phyloP scores from a whole-genome alignment of 306 rosid genomes.

The Biancaea sappan region DNA sequence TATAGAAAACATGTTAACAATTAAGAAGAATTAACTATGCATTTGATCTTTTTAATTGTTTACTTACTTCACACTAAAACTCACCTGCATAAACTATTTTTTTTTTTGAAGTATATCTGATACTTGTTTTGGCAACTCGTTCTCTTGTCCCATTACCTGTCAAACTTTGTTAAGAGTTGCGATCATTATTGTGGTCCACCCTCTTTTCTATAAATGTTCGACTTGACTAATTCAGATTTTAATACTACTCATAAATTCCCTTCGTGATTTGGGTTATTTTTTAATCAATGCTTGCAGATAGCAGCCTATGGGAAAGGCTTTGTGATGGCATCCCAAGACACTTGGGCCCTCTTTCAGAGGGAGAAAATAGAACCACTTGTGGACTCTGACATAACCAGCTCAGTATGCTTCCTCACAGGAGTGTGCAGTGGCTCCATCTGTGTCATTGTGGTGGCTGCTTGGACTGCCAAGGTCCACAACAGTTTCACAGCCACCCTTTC shows the following conservation, averaged over 20 bases:
- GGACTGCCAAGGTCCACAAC: constrained; percentile 72
- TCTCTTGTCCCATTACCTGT: constrained; percentile 36
- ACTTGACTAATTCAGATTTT: not conserved
- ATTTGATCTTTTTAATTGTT: not conserved
- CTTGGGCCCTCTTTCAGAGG: constrained; percentile 81
- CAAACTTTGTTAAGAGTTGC: constrained; percentile 21
- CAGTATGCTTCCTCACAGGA: constrained; percentile 91
- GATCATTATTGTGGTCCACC: constrained; percentile 28
- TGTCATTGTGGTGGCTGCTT: constrained; percentile 82
- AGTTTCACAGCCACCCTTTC: constrained; percentile 77
- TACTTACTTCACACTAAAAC: not conserved
- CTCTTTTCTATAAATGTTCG: constrained; percentile 14
- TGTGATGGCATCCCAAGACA: constrained; percentile 83
- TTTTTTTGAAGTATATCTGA: not conserved
- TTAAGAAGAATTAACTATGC: not conserved
- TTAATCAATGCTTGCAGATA: constrained; percentile 50
- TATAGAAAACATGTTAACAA: not conserved
- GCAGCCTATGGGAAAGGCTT: constrained; percentile 86
- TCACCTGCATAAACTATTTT: not conserved
- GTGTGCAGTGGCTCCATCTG: constrained; percentile 92
- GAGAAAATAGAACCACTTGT: constrained; percentile 66
- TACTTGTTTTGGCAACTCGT: constrained; percentile 33
- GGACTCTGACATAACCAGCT: constrained; percentile 85
- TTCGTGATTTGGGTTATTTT: constrained; percentile 1
- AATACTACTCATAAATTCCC: not conserved